phyloP scores from a whole-genome alignment of 495 filamentous ascomycete genomes.

The Aspergillus asperescens region DNA sequence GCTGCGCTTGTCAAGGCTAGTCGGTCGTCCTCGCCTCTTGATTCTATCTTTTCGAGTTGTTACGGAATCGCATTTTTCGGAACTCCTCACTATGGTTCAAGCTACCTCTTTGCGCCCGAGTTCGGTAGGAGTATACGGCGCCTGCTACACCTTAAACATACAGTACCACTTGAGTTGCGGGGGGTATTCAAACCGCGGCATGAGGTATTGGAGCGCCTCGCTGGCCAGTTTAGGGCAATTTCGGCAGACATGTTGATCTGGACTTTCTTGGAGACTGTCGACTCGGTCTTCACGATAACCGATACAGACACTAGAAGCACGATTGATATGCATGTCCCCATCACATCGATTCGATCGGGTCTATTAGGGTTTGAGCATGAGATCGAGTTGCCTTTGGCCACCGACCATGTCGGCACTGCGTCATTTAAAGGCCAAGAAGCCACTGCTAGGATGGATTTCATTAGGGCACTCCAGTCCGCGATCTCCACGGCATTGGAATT shows the following conservation, averaged over 20 bases:
- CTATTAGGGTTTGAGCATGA: conserved; percentile 52
- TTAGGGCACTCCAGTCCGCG: conserved; percentile 43
- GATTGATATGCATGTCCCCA: conserved; percentile 47
- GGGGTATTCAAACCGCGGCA: conserved; percentile 49
- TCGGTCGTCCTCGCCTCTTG: conserved; percentile 27
- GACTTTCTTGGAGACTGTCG: conserved; percentile 60
- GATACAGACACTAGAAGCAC: conserved; percentile 28
- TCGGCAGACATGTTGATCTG: conserved; percentile 61
- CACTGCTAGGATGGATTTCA: conserved; percentile 44
- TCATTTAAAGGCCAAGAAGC: conserved; percentile 50
- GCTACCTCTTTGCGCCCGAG: conserved; percentile 54
- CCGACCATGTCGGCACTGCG: conserved; percentile 53
- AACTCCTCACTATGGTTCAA: conserved; percentile 61
- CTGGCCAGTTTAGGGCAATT: conserved; percentile 53
- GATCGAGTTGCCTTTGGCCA: conserved; percentile 51
- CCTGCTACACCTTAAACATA: conserved; percentile 50
- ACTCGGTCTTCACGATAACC: conserved; percentile 50
- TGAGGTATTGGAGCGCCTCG: conserved; percentile 41
- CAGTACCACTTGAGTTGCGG: conserved; percentile 46
- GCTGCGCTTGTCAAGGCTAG: conserved; percentile 48
- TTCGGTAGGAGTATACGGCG: conserved; percentile 50
- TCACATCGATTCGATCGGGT: conserved; percentile 59
- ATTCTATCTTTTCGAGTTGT: conserved; percentile 50
- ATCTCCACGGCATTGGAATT: conserved; percentile 41
- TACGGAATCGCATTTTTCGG: conserved; percentile 57